phyloP scores from a whole-genome alignment of 108 stramenopile species.

The Craspedostauros australis region DNA sequence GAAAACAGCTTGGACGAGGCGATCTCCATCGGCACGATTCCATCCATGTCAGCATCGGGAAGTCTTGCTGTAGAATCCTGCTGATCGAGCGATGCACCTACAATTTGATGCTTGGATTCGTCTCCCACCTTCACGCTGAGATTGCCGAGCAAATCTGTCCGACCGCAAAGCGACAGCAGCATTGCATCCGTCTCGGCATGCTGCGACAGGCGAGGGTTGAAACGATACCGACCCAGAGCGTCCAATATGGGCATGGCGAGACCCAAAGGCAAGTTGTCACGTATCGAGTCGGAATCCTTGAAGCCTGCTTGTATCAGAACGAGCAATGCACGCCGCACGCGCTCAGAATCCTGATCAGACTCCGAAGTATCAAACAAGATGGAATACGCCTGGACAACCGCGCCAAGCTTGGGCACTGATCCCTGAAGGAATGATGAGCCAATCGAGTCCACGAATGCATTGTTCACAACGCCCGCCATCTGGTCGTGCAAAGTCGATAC shows the following conservation, averaged over 20 bases:
- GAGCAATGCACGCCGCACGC: too few species aligned
- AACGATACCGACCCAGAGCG: slow-evolving; percentile 51
- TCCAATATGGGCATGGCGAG: slow-evolving; percentile 64
- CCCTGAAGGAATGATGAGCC: too few species aligned
- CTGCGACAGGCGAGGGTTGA: slow-evolving; percentile 30
- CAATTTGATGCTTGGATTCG: background rate
- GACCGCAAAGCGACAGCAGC: slow-evolving; percentile 27
- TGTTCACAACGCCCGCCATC: too few species aligned
- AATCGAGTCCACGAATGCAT: too few species aligned
- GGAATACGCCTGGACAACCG: too few species aligned
- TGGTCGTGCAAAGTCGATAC: too few species aligned
- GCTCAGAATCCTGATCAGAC: too few species aligned
- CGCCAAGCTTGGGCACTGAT: too few species aligned
- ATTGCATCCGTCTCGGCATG: background rate
- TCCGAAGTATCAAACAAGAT: too few species aligned
- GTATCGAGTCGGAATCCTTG: slow-evolving; percentile 24
- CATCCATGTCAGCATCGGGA: slow-evolving; percentile 65
- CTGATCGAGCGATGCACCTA: too few species aligned
- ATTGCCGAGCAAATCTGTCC: too few species aligned
- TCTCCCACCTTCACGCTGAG: too few species aligned
- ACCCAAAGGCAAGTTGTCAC: slow-evolving; percentile 56
- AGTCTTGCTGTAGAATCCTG: background rate
- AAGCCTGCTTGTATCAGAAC: slow-evolving; percentile 68
- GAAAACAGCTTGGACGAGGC: slow-evolving; percentile 84
- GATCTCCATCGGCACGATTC: slow-evolving; percentile 65